Base-by-base conservation (phyloP, 306 rosid genomes). In the Prosopis cineraria region DNA sequence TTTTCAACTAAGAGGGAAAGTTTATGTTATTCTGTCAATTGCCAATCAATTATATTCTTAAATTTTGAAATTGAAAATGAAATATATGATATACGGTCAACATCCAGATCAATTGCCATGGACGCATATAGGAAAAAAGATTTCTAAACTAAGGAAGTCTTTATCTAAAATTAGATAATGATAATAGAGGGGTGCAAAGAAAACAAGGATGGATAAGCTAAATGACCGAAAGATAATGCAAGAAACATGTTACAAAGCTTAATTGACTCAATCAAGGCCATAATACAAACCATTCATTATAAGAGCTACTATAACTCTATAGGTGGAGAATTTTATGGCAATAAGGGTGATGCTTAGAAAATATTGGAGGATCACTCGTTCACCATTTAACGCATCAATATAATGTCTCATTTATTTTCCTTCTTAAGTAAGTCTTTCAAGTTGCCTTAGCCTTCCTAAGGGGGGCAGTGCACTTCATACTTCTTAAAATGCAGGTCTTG, bases 361-460 rank as follows among this genome's bases (percentile, higher is more conserved):
- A 40, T 10, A 6, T 43, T 58, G 90, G 77, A 82, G 22, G 70
- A 60, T 82, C 83, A 56, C 81, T 73, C 77, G 7, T 34, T 71
- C 50, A 62, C 67, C 52, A 68, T 86, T 72, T 81, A 85, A 79
- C 71, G 27, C 77, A n/a, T 59, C 34, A 58, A 58, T 58, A 12
- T 58, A 58, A 58, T 0, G 4, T 29, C 65, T 27, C 5, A 36
- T 36, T 25, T 9, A 5, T 22, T 20, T 16, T 45, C 13, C 60
- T n/a, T 55, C 25, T 30, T 9, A 20, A 40, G 7, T 0, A 1
- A 5, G 14, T 65, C 55, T 20, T 62, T 74, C 65, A 68, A 78
- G 83, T 72, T 81, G 65, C 83, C 87, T 72, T 74, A 72, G 70
- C 59, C 5, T 36, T 48, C 59, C 81, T 73, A 73, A 76, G 74